Percentiles rank a stretch among this genome's conserved stretches.
Conservation (phyloP, 352 stramenopile genomes). For the Pythium sukuiense region DNA sequence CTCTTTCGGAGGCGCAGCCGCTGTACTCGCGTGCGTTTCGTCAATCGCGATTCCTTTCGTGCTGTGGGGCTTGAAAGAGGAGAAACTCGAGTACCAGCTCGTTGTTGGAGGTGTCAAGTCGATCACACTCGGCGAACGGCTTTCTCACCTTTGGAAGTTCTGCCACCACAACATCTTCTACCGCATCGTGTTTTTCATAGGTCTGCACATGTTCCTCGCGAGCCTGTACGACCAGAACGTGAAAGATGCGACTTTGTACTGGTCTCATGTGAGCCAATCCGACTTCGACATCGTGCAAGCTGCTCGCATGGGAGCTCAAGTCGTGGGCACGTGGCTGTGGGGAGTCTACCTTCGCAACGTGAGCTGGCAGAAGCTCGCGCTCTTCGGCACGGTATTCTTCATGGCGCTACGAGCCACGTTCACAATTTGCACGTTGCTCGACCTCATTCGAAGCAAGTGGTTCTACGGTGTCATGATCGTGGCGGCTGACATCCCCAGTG, state of each 20-base stretch:
- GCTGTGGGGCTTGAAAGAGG: neutral
- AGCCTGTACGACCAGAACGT: conserved; percentile 13
- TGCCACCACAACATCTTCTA: conserved; percentile 16
- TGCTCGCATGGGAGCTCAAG: neutral
- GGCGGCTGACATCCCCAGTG: conserved; percentile 35
- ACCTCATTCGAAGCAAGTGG: conserved; percentile 32
- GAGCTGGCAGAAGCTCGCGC: too few species aligned
- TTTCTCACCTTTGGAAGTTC: conserved; percentile 12
- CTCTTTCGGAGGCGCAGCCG: neutral
- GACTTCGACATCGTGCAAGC: neutral
- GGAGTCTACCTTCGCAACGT: too few species aligned
- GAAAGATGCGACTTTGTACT: neutral
- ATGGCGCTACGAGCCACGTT: too few species aligned
- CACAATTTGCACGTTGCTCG: too few species aligned
- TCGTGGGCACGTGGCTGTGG: too few species aligned
- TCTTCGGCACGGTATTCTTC: too few species aligned
- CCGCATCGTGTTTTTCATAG: conserved; percentile 9
- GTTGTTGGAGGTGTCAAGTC: too few species aligned
- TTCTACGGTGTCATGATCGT: conserved; percentile 38
- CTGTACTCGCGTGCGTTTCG: neutral
- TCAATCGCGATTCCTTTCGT: neutral
- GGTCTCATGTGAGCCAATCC: conserved; percentile 4
- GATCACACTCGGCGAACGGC: too few species aligned
- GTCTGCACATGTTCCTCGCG: conserved; percentile 10
- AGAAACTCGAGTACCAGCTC: neutral